A percentile compares a stretch with the other conserved stretches of the same genome.
phyloP scores from a whole-genome alignment of 2,329 filamentous ascomycete genomes.

The Tolypocladium cylindrosporum region DNA sequence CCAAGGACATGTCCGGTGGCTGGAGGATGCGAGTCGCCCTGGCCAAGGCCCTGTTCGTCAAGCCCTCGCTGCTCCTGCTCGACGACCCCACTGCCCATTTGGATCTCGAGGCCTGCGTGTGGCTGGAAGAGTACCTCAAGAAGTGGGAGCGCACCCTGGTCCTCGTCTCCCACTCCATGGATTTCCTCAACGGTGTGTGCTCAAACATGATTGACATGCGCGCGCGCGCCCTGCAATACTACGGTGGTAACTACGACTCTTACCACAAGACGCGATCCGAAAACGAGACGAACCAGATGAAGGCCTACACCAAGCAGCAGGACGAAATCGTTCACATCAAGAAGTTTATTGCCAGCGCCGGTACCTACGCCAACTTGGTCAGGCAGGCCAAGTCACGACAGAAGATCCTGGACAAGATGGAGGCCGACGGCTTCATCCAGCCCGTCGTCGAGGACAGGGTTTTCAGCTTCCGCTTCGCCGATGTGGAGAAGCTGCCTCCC shows the following conservation, averaged over 20 bases:
- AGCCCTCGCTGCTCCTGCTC: conserved; percentile 88
- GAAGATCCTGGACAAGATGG: conserved; percentile 99
- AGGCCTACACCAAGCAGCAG: conserved; percentile 98
- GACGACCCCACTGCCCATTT: conserved; percentile 98
- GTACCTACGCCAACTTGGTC: conserved; percentile 99
- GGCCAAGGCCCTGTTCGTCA: conserved; percentile 95
- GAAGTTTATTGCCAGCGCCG: conserved; percentile 98
- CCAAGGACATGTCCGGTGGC: conserved; percentile 99
- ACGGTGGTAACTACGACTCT: conserved; percentile 99
- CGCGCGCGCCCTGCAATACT: conserved; percentile 80
- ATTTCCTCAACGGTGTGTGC: conserved; percentile 99
- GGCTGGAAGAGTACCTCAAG: conserved; percentile 98
- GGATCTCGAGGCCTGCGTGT: conserved; percentile 98
- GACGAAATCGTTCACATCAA: conserved; percentile 99
- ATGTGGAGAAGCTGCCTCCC: conserved; percentile 98
- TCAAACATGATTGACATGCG: conserved; percentile 99
- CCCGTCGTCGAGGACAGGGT: conserved; percentile 75
- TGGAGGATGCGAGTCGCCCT: conserved; percentile 99
- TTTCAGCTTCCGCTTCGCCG: conserved; percentile 96
- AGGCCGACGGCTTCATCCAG: conserved; percentile 97
- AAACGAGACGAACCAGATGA: conserved; percentile 96
- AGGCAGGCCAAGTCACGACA: conserved; percentile 97
- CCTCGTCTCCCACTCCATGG: conserved; percentile 94
- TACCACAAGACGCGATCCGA: conserved; percentile 91
- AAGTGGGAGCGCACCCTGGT: conserved; percentile 98